Evolutionary conservation across 2,329 filamentous ascomycete genomes (phyloP), one percentile per base, ranked within the genome.

Genomic region (Paraconiothyrium sp.): DNA sequence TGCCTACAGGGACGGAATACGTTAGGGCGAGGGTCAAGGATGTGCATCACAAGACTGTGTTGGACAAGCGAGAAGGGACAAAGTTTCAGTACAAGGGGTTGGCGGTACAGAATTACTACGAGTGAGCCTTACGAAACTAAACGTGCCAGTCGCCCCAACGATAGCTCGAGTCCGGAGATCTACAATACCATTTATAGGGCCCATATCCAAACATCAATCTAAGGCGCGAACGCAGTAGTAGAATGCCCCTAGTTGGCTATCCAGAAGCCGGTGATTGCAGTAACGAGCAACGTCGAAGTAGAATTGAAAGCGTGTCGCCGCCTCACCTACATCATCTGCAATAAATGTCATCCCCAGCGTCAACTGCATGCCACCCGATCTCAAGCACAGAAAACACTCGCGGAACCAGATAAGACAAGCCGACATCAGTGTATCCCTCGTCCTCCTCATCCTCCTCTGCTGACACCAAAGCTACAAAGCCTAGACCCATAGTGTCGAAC

Each of bases 1-100:
- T 78, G 1, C 74, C 79, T 0, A 77, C 77, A 1, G 82, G 81
- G 0, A 82, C 79, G 1, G 81, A 83, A 47, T 84, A 83, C 58
- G 81, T 83, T 13, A 76, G 82, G 2, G 82, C 81, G 1, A 72
- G 81, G 9, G 82, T 83, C 27, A 82, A 78, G 68, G 81, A 83
- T 64, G 81, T 83, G 37, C 81, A 83, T 66, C 61, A 82, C 58
- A 82, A 81, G 72, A 79, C 76, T 7, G 80, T 84, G 5, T 44
- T 82, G 41, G 79, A 81, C 35, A 80, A 78, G 58, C 73, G 81
- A 16, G 80, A 80, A 39, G 81, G 81, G 1, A 83, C 81, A 2
- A 73, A 75, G 5, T 83, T 83, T 54, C 76, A 81, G 61, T 82
- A 81, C 65, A 81, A 81, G 57, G 79, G 79, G 2, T 55, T 80